These are phyloP conservation scores for Quercus gilva DNA, from an alignment of 306 rosid species.

Conservation along the genomic window DNA sequence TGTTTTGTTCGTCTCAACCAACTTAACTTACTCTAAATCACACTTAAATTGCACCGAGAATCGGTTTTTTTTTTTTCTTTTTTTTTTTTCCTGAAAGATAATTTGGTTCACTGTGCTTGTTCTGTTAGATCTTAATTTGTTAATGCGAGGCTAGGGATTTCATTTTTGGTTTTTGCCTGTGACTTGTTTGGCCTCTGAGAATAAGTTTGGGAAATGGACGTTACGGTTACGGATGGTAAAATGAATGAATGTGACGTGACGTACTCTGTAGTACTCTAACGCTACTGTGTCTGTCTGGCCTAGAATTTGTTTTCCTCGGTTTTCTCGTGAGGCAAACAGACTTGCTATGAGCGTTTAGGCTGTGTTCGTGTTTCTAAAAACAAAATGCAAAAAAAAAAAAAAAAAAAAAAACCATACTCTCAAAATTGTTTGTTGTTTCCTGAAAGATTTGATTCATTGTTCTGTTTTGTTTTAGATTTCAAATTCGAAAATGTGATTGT, in stretches of 20 bases:
- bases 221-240: no score
- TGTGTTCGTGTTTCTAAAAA: neutral
- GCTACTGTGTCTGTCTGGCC: neutral
- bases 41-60: no score
- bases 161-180: neutral
- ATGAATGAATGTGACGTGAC: no score
- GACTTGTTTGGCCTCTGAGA: neutral
- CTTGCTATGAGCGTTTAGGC: no score
- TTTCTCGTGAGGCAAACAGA: slow-evolving; percentile 9
- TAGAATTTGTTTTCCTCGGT: neutral
- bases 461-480: no score
- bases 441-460: no score
- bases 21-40: no score
- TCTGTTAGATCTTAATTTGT: neutral
- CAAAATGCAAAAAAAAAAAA: no score
- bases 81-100: neutral
- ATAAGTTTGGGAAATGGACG: neutral
- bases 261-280: neutral
- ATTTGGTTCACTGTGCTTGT: neutral
- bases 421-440: no score
- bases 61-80: neutral
- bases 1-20: no score
- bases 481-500: no score
- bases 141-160: neutral
- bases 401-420: no score